Evolutionary conservation across 2,329 filamentous ascomycete species (phyloP).

Genomic region (Penicillium sp.): DNA sequence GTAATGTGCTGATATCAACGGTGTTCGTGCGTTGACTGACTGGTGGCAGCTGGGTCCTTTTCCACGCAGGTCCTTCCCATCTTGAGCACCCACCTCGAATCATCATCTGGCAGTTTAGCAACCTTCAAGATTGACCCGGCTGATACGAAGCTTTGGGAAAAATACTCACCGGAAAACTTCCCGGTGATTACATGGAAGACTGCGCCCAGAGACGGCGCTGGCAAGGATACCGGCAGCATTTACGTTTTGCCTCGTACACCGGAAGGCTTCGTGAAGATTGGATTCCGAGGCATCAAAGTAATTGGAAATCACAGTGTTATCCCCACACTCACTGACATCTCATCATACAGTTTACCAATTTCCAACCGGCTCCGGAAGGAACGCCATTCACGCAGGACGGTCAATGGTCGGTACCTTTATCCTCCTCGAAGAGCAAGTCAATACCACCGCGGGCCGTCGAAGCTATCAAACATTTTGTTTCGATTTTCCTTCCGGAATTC

Average conservation of each 20-base stretch:
- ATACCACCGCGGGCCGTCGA: conserved; percentile 23
- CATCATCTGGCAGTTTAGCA: conserved; percentile 29
- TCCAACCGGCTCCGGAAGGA: conserved; percentile 27
- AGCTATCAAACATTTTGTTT: conserved; percentile 23
- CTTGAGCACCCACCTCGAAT: conserved; percentile 31
- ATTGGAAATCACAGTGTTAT: not conserved
- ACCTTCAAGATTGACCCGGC: conserved; percentile 28
- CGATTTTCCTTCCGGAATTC: conserved; percentile 30
- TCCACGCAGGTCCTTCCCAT: conserved; percentile 32
- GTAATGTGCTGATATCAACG: conserved; percentile 7
- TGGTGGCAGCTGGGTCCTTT: conserved; percentile 30
- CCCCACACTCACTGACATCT: not conserved
- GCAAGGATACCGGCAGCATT: conserved; percentile 32
- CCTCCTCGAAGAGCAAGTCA: conserved; percentile 16
- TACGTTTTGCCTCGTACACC: conserved; percentile 30
- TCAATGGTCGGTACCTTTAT: conserved; percentile 33
- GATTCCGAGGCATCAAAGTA: conserved; percentile 31
- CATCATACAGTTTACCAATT: conserved; percentile 32
- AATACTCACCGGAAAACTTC: conserved; percentile 34
- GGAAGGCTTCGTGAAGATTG: conserved; percentile 29
- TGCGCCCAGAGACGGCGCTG: conserved; percentile 22
- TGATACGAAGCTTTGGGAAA: conserved; percentile 29
- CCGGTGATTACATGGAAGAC: conserved; percentile 36
- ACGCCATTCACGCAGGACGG: conserved; percentile 31
- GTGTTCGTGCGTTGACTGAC: not conserved